These are phyloP conservation scores for Gaertneriomyces semiglobifer DNA, from an alignment of 192 early-diverging fungal species.

Conservation along the genomic window DNA sequence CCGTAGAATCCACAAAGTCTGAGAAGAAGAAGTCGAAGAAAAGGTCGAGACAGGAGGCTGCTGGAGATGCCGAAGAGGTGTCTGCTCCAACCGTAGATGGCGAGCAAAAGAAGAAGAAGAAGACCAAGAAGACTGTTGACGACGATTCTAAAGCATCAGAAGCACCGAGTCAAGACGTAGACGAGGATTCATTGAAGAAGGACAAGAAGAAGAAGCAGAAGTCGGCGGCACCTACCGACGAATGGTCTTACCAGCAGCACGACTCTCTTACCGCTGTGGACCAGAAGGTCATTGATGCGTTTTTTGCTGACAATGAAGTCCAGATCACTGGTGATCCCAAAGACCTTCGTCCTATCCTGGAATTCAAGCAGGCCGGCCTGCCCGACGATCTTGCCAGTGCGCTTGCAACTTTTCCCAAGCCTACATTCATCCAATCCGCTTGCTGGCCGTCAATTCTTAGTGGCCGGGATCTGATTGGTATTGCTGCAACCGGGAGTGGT, in stretches of 20 bases:
- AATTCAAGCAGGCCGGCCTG: slow-evolving; percentile 74
- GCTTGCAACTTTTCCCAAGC: slow-evolving; percentile 68
- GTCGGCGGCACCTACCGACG: background rate
- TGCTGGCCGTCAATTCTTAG: slow-evolving; percentile 87
- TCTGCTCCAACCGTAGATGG: background rate
- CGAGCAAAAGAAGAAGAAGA: slow-evolving; percentile 20
- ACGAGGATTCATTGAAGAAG: slow-evolving; percentile 48
- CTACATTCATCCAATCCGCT: slow-evolving; percentile 90
- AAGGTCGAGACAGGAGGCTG: slow-evolving; percentile 3
- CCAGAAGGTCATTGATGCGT: slow-evolving; percentile 30
- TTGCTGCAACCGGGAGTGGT: slow-evolving; percentile 54
- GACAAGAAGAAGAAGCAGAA: slow-evolving; percentile 37
- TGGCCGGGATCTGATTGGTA: slow-evolving; percentile 84
- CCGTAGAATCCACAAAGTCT: slow-evolving; percentile 8
- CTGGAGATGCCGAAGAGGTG: slow-evolving; percentile 11
- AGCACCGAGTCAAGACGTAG: background rate
- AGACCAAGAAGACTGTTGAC: slow-evolving; percentile 22
- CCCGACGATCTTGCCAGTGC: slow-evolving; percentile 61
- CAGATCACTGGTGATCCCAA: slow-evolving; percentile 25
- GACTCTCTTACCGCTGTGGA: slow-evolving; percentile 20
- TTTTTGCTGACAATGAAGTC: slow-evolving; percentile 41
- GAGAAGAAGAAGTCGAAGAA: slow-evolving; percentile 47
- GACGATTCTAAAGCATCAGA: slow-evolving; percentile 9
- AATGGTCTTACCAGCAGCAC: slow-evolving; percentile 36
- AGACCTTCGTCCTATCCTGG: slow-evolving; percentile 58